Conservation (phyloP, 2,329 filamentous ascomycete genomes). For the Penicillium freii region DNA sequence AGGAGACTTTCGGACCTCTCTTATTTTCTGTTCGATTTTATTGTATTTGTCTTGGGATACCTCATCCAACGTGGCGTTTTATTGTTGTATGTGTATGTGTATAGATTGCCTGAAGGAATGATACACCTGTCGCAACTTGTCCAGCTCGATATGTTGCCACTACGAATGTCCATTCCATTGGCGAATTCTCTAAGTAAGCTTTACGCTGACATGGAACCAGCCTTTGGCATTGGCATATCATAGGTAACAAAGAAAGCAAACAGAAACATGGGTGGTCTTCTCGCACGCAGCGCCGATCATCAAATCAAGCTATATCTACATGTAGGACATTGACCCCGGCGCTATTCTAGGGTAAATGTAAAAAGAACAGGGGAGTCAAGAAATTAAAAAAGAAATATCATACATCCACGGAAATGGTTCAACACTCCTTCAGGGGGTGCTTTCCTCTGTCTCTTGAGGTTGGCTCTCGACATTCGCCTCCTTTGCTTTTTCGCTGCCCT, state of each 20-base stretch:
- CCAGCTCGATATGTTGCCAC: not conserved
- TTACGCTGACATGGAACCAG: not conserved
- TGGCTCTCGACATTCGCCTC: conserved; percentile 3
- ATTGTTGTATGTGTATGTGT: conserved; percentile 5
- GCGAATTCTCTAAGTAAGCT: not conserved
- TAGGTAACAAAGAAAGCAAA: not conserved
- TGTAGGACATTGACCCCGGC: conserved; percentile 3
- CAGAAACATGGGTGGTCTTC: not conserved
- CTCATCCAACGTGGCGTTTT: not conserved
- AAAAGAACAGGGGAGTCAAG: not conserved
- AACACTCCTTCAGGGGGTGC: conserved; percentile 3
- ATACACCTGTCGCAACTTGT: not conserved
- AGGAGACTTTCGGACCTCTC: not conserved
- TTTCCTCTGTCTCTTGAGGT: conserved; percentile 2
- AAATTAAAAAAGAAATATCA: conserved; percentile 2
- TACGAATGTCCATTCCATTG: not conserved
- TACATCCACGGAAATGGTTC: not conserved
- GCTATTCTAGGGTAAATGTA: conserved; percentile 21
- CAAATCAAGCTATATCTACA: conserved; percentile 22
- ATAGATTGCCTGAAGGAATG: not conserved
- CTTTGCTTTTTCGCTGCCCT: not conserved
- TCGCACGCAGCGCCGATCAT: conserved; percentile 3
- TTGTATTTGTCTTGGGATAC: conserved; percentile 1
- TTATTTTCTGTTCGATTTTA: not conserved
- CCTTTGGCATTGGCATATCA: not conserved